phyloP scores from a whole-genome alignment of 208 protist species.

The Acanthamoeba polyphaga region DNA sequence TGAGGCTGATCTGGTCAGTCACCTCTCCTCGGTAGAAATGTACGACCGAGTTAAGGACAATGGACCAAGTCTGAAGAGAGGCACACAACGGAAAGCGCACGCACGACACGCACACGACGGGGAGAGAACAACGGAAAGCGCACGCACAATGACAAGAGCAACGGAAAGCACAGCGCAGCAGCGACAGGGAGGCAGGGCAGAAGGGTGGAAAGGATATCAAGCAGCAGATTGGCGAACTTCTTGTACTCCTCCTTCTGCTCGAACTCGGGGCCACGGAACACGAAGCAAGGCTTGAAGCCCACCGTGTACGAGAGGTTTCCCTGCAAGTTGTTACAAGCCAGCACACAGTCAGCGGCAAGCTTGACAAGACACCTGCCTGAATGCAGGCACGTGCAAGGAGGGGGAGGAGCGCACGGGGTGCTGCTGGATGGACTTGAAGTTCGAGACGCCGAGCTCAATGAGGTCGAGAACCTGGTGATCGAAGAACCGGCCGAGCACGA shows the following conservation, averaged over 20 bases:
- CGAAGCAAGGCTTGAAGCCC: constrained; percentile 89
- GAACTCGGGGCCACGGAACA: constrained; percentile 89
- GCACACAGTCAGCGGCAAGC: too few relatives aligned
- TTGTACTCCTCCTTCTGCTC: constrained; percentile 83
- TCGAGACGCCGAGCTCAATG: constrained; percentile 88
- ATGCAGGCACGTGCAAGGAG: too few relatives aligned
- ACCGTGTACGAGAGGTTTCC: constrained; percentile 40
- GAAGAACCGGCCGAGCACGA: constrained; percentile 90
- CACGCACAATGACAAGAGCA: neutral
- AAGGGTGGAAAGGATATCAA: constrained; percentile 65
- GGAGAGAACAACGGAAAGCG: neutral
- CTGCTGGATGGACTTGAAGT: constrained; percentile 79
- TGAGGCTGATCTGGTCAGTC: constrained; percentile 84
- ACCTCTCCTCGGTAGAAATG: constrained; percentile 89
- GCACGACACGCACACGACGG: neutral
- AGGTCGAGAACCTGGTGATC: constrained; percentile 89
- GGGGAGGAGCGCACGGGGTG: neutral
- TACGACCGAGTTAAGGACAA: constrained; percentile 63
- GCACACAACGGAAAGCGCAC: neutral
- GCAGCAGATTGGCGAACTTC: constrained; percentile 82
- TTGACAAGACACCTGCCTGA: too few relatives aligned
- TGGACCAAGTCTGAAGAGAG: neutral
- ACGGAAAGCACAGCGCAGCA: too few relatives aligned
- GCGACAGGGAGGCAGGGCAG: too few relatives aligned
- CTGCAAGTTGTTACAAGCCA: neutral